These are phyloP conservation scores for Sechiopsis laciniata DNA, from an alignment of 306 rosid genomes.

Conservation along the genomic window DNA sequence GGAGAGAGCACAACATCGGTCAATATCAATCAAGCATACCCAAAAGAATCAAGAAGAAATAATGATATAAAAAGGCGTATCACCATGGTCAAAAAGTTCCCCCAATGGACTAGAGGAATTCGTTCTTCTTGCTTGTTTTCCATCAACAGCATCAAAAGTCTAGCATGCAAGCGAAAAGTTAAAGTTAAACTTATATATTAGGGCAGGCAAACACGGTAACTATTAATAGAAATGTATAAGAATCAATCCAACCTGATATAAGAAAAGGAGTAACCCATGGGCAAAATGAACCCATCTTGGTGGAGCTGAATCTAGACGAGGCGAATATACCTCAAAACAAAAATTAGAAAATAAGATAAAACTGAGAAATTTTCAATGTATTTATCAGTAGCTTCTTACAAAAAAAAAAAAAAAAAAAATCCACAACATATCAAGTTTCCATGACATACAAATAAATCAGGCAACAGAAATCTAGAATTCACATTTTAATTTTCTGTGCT, in stretches of 20 bases:
- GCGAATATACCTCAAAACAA: slow-evolving; percentile 64
- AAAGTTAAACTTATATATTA: slow-evolving; percentile 2
- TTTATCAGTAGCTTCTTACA: neutral
- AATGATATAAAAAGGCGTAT: slow-evolving; percentile 20
- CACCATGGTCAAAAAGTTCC: slow-evolving; percentile 96
- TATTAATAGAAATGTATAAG: neutral
- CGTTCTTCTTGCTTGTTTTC: slow-evolving; percentile 97
- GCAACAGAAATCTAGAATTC: neutral
- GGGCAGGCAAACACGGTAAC: neutral
- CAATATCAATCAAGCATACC: slow-evolving; percentile 19
- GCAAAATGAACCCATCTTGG: slow-evolving; percentile 95
- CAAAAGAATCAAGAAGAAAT: slow-evolving; percentile 15
- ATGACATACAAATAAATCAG: neutral
- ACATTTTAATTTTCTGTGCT: neutral
- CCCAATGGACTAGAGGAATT: slow-evolving; percentile 94
- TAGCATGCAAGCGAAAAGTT: slow-evolving; percentile 24
- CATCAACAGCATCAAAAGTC: slow-evolving; percentile 99
- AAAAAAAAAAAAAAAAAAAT: neutral
- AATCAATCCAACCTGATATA: slow-evolving; percentile 61
- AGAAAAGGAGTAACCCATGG: slow-evolving; percentile 84
- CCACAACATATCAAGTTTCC: neutral
- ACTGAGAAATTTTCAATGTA: neutral
- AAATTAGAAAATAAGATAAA: slow-evolving; percentile 21
- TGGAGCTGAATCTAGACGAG: slow-evolving; percentile 75
- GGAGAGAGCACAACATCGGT: slow-evolving; percentile 22